phyloP scores from a whole-genome alignment of 2,329 filamentous ascomycete genomes.

The Diaporthe sp. region DNA sequence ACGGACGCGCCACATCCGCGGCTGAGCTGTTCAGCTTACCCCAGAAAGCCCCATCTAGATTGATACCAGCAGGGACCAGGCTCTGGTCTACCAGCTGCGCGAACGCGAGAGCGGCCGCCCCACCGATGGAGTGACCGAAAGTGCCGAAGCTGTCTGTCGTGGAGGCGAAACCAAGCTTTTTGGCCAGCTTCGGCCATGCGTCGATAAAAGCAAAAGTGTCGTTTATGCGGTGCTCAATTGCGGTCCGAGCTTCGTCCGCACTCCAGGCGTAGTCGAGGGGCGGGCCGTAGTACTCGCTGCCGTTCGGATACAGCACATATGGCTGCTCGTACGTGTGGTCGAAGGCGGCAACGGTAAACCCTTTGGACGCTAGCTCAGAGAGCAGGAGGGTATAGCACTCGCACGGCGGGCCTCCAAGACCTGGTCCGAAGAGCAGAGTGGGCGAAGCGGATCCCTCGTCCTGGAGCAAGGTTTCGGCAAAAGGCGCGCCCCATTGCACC shows the following conservation, averaged over 20 bases:
- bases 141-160: constrained; percentile 23
- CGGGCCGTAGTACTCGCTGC: constrained; percentile 11
- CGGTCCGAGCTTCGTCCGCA: not conserved
- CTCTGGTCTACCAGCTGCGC: constrained; percentile 7
- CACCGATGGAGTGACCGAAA: constrained; percentile 32
- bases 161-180: constrained; percentile 5
- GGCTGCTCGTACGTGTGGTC: constrained; percentile 33
- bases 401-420: not conserved
- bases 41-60: constrained; percentile 20
- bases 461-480: not conserved
- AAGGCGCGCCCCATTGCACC: not conserved
- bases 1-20: constrained; percentile 12
- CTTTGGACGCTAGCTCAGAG: constrained; percentile 28
- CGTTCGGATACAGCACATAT: constrained; percentile 28
- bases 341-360: constrained; percentile 28
- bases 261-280: not conserved
- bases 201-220: constrained; percentile 29
- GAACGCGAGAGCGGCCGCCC: constrained; percentile 10
- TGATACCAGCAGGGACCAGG: constrained; percentile 16
- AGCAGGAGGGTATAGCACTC: constrained; percentile 28
- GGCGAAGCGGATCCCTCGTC: not conserved
- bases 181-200: constrained; percentile 23
- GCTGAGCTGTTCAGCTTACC: not conserved
- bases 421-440: not conserved
- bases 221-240: constrained; percentile 24